Base-by-base conservation (phyloP, 108 stramenopile species). In the Thalassiosira profunda region DNA sequence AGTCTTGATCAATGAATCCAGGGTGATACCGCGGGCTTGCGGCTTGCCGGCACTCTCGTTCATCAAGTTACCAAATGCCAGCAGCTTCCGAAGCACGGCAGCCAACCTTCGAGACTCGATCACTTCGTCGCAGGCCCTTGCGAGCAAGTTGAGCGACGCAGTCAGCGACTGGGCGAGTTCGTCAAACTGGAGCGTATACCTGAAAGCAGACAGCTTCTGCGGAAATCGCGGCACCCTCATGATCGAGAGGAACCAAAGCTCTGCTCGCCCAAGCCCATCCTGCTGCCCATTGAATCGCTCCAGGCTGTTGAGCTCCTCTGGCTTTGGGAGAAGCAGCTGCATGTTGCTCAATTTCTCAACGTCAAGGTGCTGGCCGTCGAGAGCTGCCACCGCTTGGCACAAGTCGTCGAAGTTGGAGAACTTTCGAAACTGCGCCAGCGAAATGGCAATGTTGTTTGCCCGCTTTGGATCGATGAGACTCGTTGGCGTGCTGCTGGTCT, bases 371-470 rank as follows among this genome's bases (percentile, higher is more conserved):
- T 26, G 33, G 2, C 41, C 40, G 52, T 82, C 72, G 9, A 82
- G 43, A 2, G 81, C 58, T 10, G 55, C 76, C 1, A 82, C 76
- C 3, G 81, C 76, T 1, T 73, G 31, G 17, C 57, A 42, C 11
- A 79, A 44, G 21, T 56, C 52, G 29, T 77, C 76, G 38, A 42
- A 76, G 26, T 12, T 65, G 6, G 42, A 12, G 21, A 74, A 74
- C 9, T 48, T 44, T 45, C 63, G 49, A 45, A 63, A 83, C 24
- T 83, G 82, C 5, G 82, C 82, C 6, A 83, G 55, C 1, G 63
- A 54, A 26, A 83, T 83, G 11, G 62, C 55, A 15, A 83, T 63
- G 23, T 79, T 83, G 29, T 83, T 71, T 5, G 73, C 72, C 53
- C 82, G 46, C 25, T 72, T 76, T 0, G 67, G 54, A 57, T 83